Percentiles rank a stretch among this genome's conserved stretches.
These are phyloP conservation scores for Camellia japonica DNA, from an alignment of 148 eudicot species.

Conservation along the genomic window DNA sequence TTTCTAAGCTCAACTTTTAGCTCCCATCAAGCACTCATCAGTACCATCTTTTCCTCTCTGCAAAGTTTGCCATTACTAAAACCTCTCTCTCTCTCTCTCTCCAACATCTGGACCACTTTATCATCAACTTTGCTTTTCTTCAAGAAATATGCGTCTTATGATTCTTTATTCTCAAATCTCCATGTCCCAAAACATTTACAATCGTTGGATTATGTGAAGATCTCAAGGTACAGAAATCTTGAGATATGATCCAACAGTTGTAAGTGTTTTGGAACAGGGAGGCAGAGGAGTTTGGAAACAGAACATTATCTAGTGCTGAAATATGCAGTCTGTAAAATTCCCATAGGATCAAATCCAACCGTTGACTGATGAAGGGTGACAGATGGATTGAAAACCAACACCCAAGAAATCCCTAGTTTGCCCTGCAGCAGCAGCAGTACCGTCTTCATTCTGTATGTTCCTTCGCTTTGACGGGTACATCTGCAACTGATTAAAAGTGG, in stretches of 20 bases:
- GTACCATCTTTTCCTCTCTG: conserved; percentile 29
- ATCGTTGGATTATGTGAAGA: too few relatives aligned
- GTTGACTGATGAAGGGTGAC: conserved; percentile 59
- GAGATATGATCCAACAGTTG: background rate
- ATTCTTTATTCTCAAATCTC: too few relatives aligned
- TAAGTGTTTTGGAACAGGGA: too few relatives aligned
- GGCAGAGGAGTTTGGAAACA: too few relatives aligned
- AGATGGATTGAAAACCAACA: conserved; percentile 53
- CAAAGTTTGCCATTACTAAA: conserved; percentile 22
- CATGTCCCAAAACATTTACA: too few relatives aligned
- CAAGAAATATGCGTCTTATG: background rate
- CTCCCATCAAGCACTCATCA: conserved; percentile 23
- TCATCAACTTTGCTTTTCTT: conserved; percentile 5
- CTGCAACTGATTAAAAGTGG: conserved; percentile 31
- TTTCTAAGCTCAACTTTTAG: conserved; percentile 18
- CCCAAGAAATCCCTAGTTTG: conserved; percentile 86
- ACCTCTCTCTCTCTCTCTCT: conserved; percentile 7
- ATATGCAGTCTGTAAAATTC: too few relatives aligned
- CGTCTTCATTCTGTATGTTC: conserved; percentile 37
- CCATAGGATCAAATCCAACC: conserved; percentile 56
- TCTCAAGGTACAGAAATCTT: too few relatives aligned
- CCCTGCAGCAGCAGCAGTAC: conserved; percentile 30
- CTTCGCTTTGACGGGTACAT: conserved; percentile 52
- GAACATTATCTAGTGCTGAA: too few relatives aligned
- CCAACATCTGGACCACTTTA: conserved; percentile 7